Conservation (phyloP, 2,329 filamentous ascomycete species). For the Penicillium oxalicum region DNA sequence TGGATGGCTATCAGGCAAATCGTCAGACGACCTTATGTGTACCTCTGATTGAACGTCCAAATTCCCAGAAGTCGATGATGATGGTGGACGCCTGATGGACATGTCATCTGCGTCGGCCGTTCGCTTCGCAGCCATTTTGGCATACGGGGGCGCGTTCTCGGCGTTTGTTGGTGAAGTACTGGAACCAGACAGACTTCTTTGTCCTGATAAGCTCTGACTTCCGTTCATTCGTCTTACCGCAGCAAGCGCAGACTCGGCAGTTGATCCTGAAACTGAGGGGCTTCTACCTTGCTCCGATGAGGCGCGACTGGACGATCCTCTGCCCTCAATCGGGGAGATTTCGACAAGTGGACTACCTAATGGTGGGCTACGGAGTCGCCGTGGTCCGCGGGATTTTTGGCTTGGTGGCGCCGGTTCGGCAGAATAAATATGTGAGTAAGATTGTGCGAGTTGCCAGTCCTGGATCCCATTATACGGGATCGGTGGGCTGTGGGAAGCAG, state of each 20-base stretch:
- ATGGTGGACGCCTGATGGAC: slow-evolving; percentile 17
- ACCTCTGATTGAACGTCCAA: slow-evolving; percentile 14
- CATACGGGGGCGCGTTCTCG: slow-evolving; percentile 32
- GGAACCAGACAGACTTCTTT: slow-evolving; percentile 2
- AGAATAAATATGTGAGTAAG: slow-evolving; percentile 11
- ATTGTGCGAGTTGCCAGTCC: slow-evolving; percentile 32
- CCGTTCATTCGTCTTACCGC: slow-evolving; percentile 35
- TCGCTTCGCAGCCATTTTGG: slow-evolving; percentile 26
- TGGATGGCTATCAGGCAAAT: slow-evolving; percentile 24
- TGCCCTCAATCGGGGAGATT: slow-evolving; percentile 24
- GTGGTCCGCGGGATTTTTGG: slow-evolving; percentile 13
- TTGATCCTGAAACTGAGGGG: slow-evolving; percentile 25
- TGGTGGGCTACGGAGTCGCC: slow-evolving; percentile 16
- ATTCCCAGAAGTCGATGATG: slow-evolving; percentile 14
- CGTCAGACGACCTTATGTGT: slow-evolving; percentile 27
- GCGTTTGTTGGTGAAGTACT: slow-evolving; percentile 10
- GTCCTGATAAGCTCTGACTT: slow-evolving; percentile 20
- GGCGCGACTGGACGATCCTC: slow-evolving; percentile 26
- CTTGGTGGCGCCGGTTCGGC: slow-evolving; percentile 7
- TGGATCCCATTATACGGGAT: slow-evolving; percentile 18
- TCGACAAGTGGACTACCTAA: slow-evolving; percentile 22
- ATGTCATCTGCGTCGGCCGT: slow-evolving; percentile 13
- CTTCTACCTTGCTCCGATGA: slow-evolving; percentile 12
- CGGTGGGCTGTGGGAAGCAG: slow-evolving; percentile 21
- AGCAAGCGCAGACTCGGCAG: slow-evolving; percentile 35